Conservation (phyloP, 495 filamentous ascomycete species). For the Penicillium waksmanii region DNA sequence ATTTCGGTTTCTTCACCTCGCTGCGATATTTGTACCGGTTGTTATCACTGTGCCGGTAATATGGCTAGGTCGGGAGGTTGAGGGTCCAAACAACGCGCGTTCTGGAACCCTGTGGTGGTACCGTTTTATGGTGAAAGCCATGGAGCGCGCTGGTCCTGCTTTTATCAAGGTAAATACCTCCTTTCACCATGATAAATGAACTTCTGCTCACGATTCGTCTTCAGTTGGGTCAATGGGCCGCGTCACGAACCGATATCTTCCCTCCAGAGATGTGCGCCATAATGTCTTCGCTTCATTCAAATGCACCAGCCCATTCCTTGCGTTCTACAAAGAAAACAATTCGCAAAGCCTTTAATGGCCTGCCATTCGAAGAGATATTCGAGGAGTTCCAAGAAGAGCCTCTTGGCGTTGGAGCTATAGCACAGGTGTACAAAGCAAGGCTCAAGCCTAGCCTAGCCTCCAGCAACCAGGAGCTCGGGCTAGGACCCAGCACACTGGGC, state of each 20-base stretch:
- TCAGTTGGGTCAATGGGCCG: slow-evolving; percentile 98
- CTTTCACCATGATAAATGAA: background rate
- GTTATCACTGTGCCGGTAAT: slow-evolving; percentile 77
- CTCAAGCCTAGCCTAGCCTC: slow-evolving; percentile 77
- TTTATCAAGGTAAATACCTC: slow-evolving; percentile 83
- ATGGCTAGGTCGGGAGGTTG: slow-evolving; percentile 69
- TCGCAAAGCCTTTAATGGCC: slow-evolving; percentile 75
- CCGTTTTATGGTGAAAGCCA: slow-evolving; percentile 78
- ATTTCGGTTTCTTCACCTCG: slow-evolving; percentile 79
- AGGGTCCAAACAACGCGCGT: slow-evolving; percentile 68
- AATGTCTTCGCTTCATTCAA: slow-evolving; percentile 94
- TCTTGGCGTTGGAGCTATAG: slow-evolving; percentile 93
- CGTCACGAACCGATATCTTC: slow-evolving; percentile 95
- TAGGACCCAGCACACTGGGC: slow-evolving; percentile 57
- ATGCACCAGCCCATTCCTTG: slow-evolving; percentile 90
- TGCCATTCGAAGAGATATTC: slow-evolving; percentile 88
- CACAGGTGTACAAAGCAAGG: slow-evolving; percentile 96
- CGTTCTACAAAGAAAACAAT: slow-evolving; percentile 79
- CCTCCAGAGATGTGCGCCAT: slow-evolving; percentile 88
- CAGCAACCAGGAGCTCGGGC: slow-evolving; percentile 55
- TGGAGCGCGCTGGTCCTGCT: slow-evolving; percentile 94
- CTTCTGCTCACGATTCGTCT: slow-evolving; percentile 12
- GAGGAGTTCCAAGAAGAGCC: slow-evolving; percentile 93
- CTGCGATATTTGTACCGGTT: slow-evolving; percentile 89
- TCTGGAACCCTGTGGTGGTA: slow-evolving; percentile 95